phyloP scores from a whole-genome alignment of 1,284 basidiomycete genomes.

The Ustilago tritici region DNA sequence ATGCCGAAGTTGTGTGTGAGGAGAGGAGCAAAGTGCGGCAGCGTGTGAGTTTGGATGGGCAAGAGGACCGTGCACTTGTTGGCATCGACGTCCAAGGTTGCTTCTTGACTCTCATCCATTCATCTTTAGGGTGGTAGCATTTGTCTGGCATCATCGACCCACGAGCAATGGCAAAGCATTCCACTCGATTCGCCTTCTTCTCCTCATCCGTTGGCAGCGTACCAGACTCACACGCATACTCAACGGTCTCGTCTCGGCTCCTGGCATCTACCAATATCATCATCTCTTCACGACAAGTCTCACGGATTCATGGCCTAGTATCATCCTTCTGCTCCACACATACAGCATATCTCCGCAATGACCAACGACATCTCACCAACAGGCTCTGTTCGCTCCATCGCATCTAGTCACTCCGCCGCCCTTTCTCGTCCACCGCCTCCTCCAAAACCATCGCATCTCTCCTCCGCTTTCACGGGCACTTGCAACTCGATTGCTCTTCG shows the following conservation, averaged over 20 bases:
- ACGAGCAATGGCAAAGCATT: neutral
- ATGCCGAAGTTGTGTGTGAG: neutral
- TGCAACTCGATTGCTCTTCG: slow-evolving; percentile 59
- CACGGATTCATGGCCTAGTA: too few species aligned
- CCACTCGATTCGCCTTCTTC: neutral
- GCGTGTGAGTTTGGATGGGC: neutral
- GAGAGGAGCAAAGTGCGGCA: neutral
- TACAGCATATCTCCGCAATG: slow-evolving; percentile 10
- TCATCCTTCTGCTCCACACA: neutral
- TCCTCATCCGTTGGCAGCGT: neutral
- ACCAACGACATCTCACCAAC: slow-evolving; percentile 16
- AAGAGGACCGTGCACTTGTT: neutral
- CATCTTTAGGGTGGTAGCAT: neutral
- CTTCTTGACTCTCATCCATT: neutral
- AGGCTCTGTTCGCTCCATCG: slow-evolving; percentile 24
- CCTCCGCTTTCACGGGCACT: slow-evolving; percentile 55
- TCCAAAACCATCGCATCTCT: slow-evolving; percentile 57
- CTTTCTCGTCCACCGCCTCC: slow-evolving; percentile 51
- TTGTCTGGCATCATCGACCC: neutral
- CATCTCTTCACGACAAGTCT: neutral
- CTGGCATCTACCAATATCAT: neutral
- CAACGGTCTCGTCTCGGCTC: neutral
- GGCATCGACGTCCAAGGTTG: neutral
- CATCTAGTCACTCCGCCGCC: slow-evolving; percentile 29
- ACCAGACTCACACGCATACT: neutral